phyloP scores from a whole-genome alignment of 768 basidiomycete species.

The Mycena belliarum region DNA sequence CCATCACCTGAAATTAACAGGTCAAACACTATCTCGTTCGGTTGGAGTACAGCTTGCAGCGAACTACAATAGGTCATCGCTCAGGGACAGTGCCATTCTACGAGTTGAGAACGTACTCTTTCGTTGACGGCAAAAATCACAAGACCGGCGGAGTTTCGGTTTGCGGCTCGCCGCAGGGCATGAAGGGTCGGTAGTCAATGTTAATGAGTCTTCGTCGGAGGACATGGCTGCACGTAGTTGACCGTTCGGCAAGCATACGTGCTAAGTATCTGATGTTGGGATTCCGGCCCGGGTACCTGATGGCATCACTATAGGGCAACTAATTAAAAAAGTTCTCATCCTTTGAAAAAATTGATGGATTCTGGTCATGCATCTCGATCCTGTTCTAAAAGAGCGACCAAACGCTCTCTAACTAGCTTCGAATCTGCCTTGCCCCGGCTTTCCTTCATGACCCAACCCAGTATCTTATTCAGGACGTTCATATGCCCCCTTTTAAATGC shows the following conservation, averaged over 20 bases:
- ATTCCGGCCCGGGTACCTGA: too few species aligned
- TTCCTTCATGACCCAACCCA: conserved; percentile 84
- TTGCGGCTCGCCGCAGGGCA: neutral
- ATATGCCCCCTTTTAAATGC: conserved; percentile 67
- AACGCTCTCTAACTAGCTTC: conserved; percentile 46
- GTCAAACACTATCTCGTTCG: neutral
- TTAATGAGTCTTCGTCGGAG: too few species aligned
- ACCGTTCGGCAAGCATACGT: too few species aligned
- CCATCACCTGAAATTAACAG: conserved; percentile 8
- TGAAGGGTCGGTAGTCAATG: too few species aligned
- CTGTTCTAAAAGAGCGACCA: conserved; percentile 31
- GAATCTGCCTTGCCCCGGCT: conserved; percentile 83
- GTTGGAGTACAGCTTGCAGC: conserved; percentile 1
- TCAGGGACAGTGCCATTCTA: too few species aligned
- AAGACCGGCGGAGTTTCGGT: neutral
- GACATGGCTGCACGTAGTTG: too few species aligned
- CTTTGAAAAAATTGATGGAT: too few species aligned
- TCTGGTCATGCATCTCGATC: neutral
- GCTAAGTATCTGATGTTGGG: too few species aligned
- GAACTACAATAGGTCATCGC: neutral
- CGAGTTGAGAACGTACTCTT: neutral
- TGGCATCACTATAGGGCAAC: too few species aligned
- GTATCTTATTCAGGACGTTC: conserved; percentile 79
- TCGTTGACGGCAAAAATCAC: conserved; percentile 2
- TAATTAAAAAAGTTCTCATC: too few species aligned